Evolutionary conservation across 768 basidiomycete genomes (phyloP).

Genomic region (Gautieria morchelliformis): DNA sequence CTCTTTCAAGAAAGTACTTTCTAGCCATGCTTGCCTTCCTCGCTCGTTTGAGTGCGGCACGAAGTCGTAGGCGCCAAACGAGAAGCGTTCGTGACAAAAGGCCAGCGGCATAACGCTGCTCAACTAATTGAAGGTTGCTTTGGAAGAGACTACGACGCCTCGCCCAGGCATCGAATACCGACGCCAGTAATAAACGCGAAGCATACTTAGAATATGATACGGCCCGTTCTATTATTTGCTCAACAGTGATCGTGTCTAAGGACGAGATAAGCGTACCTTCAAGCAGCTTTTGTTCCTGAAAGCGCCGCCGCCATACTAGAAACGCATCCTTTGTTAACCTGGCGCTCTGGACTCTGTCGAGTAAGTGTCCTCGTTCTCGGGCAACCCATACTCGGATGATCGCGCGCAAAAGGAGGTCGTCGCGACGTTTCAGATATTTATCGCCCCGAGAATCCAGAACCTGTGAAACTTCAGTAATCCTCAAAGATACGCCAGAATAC

Average conservation of each 20-base stretch:
- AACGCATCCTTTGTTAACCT: constrained; percentile 38
- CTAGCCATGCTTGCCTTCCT: constrained; percentile 48
- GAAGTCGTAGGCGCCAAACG: constrained; percentile 47
- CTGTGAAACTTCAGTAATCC: constrained; percentile 27
- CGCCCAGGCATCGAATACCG: background rate
- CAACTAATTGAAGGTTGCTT: constrained; percentile 38
- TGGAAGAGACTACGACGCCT: constrained; percentile 25
- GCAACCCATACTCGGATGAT: constrained; percentile 60
- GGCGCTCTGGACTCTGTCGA: constrained; percentile 41
- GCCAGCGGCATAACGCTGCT: constrained; percentile 36
- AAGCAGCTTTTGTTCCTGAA: constrained; percentile 29
- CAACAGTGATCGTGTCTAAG: constrained; percentile 21
- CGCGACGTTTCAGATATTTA: constrained; percentile 47
- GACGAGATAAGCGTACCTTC: constrained; percentile 26
- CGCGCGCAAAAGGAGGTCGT: constrained; percentile 48
- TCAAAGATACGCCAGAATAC: background rate
- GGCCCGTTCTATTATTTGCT: constrained; percentile 24
- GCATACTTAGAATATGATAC: constrained; percentile 1
- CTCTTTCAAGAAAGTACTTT: constrained; percentile 40
- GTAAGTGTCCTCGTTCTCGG: constrained; percentile 47
- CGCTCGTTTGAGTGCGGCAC: constrained; percentile 36
- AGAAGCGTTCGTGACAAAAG: constrained; percentile 34
- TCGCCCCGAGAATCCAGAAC: constrained; percentile 43
- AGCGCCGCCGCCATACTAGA: constrained; percentile 39
- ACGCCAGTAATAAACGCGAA: background rate